These are phyloP conservation scores for Yamadazyma oceani DNA, from an alignment of 1,139 yeast genomes.

Conservation along the genomic window DNA sequence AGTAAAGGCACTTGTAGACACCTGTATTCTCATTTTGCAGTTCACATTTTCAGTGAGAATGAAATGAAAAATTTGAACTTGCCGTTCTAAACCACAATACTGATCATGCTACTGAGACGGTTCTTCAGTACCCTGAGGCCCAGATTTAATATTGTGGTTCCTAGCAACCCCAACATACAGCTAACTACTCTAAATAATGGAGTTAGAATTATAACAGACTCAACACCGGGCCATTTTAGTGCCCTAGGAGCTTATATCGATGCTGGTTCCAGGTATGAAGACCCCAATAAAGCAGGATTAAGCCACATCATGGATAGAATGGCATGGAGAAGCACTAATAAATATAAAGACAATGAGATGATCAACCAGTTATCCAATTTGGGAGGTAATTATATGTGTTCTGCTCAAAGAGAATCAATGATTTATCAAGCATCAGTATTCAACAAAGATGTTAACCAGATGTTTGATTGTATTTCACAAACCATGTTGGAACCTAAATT, in stretches of 20 bases:
- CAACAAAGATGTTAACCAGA: slow-evolving; percentile 77
- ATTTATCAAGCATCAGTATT: slow-evolving; percentile 95
- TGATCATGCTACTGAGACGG: slow-evolving; percentile 10
- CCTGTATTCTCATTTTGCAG: too few species aligned
- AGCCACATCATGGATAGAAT: slow-evolving; percentile 84
- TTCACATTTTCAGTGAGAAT: neutral
- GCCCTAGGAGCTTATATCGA: slow-evolving; percentile 88
- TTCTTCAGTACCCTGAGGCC: slow-evolving; percentile 13
- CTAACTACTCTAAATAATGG: slow-evolving; percentile 72
- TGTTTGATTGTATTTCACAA: slow-evolving; percentile 79
- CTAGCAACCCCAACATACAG: slow-evolving; percentile 28
- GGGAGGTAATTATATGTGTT: slow-evolving; percentile 95
- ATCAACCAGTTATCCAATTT: slow-evolving; percentile 70
- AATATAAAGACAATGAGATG: slow-evolving; percentile 66
- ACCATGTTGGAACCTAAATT: slow-evolving; percentile 73
- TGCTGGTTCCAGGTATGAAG: slow-evolving; percentile 88
- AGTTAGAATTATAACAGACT: slow-evolving; percentile 77
- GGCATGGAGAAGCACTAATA: slow-evolving; percentile 79
- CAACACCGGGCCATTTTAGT: slow-evolving; percentile 86
- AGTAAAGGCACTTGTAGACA: too few species aligned
- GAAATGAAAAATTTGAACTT: slow-evolving; percentile 2
- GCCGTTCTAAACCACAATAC: neutral
- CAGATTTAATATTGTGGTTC: slow-evolving; percentile 5
- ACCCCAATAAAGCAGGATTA: slow-evolving; percentile 56
- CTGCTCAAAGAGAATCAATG: slow-evolving; percentile 88